phyloP scores from a whole-genome alignment of 75 land plant genomes.

The Pinus tabuliformis region DNA sequence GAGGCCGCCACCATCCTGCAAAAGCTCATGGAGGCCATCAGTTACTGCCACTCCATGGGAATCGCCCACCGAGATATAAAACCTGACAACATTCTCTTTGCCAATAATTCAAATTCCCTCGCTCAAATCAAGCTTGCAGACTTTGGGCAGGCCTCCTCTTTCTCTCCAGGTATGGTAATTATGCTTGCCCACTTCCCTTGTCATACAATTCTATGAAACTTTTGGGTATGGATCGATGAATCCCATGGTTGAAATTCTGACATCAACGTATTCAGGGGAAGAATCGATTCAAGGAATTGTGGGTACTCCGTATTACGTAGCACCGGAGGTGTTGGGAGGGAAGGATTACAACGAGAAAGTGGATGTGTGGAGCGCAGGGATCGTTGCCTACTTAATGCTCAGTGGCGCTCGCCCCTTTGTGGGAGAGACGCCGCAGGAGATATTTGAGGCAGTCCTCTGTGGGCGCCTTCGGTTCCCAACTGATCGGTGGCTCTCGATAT shows the following conservation, averaged over 20 bases:
- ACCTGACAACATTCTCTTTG: constrained; percentile 62
- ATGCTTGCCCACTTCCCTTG: neutral
- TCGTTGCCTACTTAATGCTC: constrained; percentile 57
- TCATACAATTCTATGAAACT: neutral
- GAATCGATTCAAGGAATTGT: constrained; percentile 35
- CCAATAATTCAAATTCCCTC: constrained; percentile 11
- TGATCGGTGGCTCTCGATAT: constrained; percentile 39
- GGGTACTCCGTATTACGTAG: constrained; percentile 55
- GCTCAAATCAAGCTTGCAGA: constrained; percentile 22
- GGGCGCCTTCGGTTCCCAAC: constrained; percentile 60
- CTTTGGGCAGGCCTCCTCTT: constrained; percentile 59
- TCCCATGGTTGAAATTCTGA: no score
- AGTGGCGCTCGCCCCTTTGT: constrained; percentile 61
- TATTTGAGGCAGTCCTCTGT: constrained; percentile 56
- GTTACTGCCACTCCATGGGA: constrained; percentile 47
- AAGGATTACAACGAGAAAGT: constrained; percentile 60
- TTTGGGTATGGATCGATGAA: no score
- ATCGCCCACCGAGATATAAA: constrained; percentile 66
- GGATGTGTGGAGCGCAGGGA: constrained; percentile 83
- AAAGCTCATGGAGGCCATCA: constrained; percentile 33
- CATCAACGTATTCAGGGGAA: constrained; percentile 6
- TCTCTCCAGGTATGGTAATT: constrained; percentile 4
- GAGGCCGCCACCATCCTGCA: constrained; percentile 33
- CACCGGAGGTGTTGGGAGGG: constrained; percentile 8
- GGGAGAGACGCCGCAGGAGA: constrained; percentile 57